These are phyloP conservation scores for Amanita pallidorosea DNA, from an alignment of 768 basidiomycete genomes.

Conservation along the genomic window DNA sequence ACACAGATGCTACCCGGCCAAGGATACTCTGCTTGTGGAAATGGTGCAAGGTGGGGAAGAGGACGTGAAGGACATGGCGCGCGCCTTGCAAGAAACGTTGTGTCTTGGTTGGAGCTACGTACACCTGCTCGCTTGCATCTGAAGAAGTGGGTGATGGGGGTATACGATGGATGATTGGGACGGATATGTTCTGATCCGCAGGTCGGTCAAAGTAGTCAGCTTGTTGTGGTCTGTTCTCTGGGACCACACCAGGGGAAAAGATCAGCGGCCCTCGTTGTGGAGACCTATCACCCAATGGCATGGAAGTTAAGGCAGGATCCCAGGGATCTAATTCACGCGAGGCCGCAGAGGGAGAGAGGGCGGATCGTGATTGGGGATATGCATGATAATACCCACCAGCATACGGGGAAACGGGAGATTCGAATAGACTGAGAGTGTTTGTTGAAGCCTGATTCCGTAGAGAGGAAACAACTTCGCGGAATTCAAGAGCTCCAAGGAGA, in stretches of 20 bases:
- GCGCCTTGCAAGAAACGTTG: constrained; percentile 29
- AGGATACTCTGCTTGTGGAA: constrained; percentile 61
- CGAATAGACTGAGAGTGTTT: constrained; percentile 51
- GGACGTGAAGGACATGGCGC: constrained; percentile 38
- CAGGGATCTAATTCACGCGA: constrained; percentile 22
- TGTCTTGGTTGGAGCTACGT: constrained; percentile 26
- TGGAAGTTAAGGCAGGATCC: constrained; percentile 34
- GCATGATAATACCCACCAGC: constrained; percentile 65
- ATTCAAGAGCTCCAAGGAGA: constrained; percentile 90
- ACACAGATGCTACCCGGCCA: constrained; percentile 61
- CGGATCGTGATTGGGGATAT: constrained; percentile 10
- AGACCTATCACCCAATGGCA: constrained; percentile 35
- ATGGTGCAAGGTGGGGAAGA: constrained; percentile 80
- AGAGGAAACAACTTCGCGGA: constrained; percentile 81
- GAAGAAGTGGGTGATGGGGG: constrained; percentile 37
- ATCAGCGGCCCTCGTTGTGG: constrained; percentile 9
- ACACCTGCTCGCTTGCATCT: constrained; percentile 30
- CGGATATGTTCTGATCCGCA: constrained; percentile 14
- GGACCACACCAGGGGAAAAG: neutral
- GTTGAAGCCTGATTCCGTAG: constrained; percentile 60
- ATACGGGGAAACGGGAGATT: constrained; percentile 56
- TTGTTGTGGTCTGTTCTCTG: neutral
- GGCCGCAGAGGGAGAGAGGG: constrained; percentile 6
- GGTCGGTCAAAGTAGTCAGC: neutral
- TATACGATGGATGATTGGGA: constrained; percentile 49